phyloP scores from a whole-genome alignment of 2,329 filamentous ascomycete genomes.

The Colletotrichum camelliae region DNA sequence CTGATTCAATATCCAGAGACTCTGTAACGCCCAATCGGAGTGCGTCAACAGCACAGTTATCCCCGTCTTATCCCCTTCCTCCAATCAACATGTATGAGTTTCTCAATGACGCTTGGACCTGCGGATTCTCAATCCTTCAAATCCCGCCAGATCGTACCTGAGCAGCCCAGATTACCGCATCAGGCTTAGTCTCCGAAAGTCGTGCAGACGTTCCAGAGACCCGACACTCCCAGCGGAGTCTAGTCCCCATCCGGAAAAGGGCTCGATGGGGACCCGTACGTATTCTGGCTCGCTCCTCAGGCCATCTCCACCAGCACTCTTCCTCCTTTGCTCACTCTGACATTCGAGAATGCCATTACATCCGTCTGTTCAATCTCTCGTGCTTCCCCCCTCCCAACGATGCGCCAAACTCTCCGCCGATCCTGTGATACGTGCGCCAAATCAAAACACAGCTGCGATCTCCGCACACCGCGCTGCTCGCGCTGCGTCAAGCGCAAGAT shows the following conservation, averaged over 20 bases:
- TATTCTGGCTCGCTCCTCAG: not conserved
- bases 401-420: conserved; percentile 61
- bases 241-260: conserved; percentile 5
- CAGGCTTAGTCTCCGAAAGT: conserved; percentile 38
- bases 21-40: not conserved
- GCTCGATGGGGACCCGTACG: not conserved
- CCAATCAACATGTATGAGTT: not conserved
- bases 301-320: not conserved
- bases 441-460: conserved; percentile 61
- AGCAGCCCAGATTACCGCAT: conserved; percentile 14
- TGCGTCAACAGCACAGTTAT: not conserved
- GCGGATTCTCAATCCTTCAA: not conserved
- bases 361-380: not conserved
- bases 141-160: not conserved
- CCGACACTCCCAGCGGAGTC: conserved; percentile 4
- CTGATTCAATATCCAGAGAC: not conserved
- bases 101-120: not conserved
- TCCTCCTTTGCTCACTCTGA: not conserved
- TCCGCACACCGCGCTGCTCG: conserved; percentile 58
- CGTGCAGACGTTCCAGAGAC: not conserved
- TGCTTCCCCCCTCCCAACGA: conserved; percentile 28
- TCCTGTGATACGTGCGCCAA: conserved; percentile 62
- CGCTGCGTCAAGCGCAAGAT: conserved; percentile 55
- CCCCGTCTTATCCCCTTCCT: not conserved
- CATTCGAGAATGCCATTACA: not conserved